Conservation (phyloP, 2,329 filamentous ascomycete species). For the Sporothrix schenckii region DNA sequence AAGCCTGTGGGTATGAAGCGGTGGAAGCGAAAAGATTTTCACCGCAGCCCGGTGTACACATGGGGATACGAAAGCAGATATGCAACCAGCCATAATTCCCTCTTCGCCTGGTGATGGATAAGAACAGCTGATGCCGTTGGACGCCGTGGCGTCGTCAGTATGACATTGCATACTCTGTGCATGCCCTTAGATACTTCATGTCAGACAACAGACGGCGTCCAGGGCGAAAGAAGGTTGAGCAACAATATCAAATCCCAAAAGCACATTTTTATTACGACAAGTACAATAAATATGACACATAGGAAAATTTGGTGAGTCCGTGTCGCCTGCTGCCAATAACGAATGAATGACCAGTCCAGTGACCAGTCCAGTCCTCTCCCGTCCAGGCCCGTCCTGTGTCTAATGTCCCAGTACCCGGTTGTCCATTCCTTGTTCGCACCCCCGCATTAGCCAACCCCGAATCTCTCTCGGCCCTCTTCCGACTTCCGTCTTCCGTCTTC, state of each 20-base stretch:
- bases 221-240: background rate
- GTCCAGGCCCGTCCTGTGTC: background rate
- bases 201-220: conserved; percentile 17
- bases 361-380: background rate
- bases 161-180: background rate
- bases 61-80: background rate
- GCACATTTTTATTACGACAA: conserved; percentile 4
- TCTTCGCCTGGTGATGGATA: background rate
- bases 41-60: background rate
- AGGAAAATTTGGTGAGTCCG: background rate
- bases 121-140: conserved; percentile 5
- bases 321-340: conserved; percentile 8
- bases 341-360: background rate
- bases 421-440: conserved; percentile 4
- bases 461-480: background rate
- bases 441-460: background rate
- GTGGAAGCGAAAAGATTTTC: background rate
- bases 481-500: too few species aligned
- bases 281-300: conserved; percentile 8
- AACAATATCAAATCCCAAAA: background rate
- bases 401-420: background rate
- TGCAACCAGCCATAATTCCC: background rate
- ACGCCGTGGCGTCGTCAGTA: background rate
- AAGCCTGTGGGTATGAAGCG: conserved; percentile 5
- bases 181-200: too few species aligned